phyloP scores from a whole-genome alignment of 2,329 filamentous ascomycete genomes.

The Pyricularia sp. region DNA sequence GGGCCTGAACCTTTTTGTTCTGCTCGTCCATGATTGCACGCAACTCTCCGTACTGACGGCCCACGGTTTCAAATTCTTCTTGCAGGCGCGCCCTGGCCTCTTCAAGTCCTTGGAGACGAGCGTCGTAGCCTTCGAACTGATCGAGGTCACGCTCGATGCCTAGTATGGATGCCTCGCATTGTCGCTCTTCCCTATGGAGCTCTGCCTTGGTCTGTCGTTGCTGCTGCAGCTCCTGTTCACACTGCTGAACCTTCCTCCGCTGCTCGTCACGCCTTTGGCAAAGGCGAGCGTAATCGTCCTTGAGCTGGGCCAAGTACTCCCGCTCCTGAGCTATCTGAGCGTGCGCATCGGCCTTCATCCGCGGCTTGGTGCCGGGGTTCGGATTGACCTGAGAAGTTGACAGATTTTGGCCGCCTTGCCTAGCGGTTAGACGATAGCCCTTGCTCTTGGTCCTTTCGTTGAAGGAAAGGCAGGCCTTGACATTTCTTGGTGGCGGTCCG shows the following conservation, averaged over 20 bases:
- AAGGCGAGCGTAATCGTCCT: conserved; percentile 36
- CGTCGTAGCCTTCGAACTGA: conserved; percentile 54
- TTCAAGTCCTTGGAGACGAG: conserved; percentile 45
- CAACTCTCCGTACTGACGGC: conserved; percentile 41
- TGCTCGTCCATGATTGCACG: conserved; percentile 34
- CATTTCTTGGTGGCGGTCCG: conserved; percentile 50
- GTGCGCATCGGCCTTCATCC: conserved; percentile 71
- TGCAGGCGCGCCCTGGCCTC: conserved; percentile 40
- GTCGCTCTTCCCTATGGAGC: conserved; percentile 43
- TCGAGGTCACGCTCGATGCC: conserved; percentile 47
- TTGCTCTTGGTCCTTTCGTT: conserved; percentile 46
- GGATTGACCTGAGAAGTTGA: conserved; percentile 23
- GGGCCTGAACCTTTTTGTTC: conserved; percentile 27
- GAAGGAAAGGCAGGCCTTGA: conserved; percentile 57
- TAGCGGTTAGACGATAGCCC: conserved; percentile 44
- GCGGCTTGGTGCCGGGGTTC: conserved; percentile 34
- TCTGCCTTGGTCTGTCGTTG: conserved; percentile 27
- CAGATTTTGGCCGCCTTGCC: conserved; percentile 21
- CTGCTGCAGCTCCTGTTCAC: conserved; percentile 20
- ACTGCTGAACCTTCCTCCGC: conserved; percentile 29
- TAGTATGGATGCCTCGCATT: conserved; percentile 45
- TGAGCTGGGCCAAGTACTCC: conserved; percentile 38
- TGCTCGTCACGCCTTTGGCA: conserved; percentile 28
- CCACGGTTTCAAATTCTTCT: conserved; percentile 31
- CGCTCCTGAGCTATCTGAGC: conserved; percentile 45